Evolutionary conservation across 208 protist species (phyloP).

Genomic region (Leishmania turanica): DNA sequence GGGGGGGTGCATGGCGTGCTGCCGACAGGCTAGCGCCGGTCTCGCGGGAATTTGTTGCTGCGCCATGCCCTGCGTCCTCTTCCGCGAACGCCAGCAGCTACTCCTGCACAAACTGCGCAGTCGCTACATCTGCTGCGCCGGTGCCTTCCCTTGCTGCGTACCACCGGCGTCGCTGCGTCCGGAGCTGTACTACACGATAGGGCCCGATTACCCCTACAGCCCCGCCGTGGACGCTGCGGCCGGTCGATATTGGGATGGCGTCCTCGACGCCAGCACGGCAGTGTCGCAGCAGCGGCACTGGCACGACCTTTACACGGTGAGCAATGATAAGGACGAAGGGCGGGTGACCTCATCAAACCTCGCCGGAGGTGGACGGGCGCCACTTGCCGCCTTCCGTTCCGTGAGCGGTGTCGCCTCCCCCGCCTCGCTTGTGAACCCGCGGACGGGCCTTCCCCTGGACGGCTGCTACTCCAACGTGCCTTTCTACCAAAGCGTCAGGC

Average conservation of each 20-base stretch:
- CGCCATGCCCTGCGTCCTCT: slow-evolving; percentile 40
- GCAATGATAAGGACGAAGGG: neutral
- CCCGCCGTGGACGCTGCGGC: neutral
- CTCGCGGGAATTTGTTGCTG: slow-evolving; percentile 33
- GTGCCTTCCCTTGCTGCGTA: slow-evolving; percentile 47
- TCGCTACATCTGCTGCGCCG: slow-evolving; percentile 51
- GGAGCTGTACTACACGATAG: slow-evolving; percentile 51
- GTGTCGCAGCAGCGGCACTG: neutral
- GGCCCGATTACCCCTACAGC: slow-evolving; percentile 3
- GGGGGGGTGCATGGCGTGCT: slow-evolving; percentile 23
- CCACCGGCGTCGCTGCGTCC: slow-evolving; percentile 38
- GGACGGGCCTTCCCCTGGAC: slow-evolving; percentile 36
- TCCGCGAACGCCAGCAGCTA: slow-evolving; percentile 39
- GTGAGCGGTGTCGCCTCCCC: slow-evolving; percentile 23
- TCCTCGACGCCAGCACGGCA: neutral
- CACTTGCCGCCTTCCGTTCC: slow-evolving; percentile 10
- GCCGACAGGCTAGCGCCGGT: slow-evolving; percentile 30
- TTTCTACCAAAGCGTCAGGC: neutral
- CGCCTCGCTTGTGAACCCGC: slow-evolving; percentile 25
- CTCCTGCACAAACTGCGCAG: slow-evolving; percentile 41
- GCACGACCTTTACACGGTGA: neutral
- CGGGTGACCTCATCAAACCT: neutral
- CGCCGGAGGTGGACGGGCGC: neutral
- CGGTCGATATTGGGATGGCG: neutral
- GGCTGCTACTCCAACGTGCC: slow-evolving; percentile 38